A percentile compares a stretch with the other conserved stretches of the same genome.
These are phyloP conservation scores for Crithidia bombi DNA, from an alignment of 208 protist genomes.

Conservation along the genomic window DNA sequence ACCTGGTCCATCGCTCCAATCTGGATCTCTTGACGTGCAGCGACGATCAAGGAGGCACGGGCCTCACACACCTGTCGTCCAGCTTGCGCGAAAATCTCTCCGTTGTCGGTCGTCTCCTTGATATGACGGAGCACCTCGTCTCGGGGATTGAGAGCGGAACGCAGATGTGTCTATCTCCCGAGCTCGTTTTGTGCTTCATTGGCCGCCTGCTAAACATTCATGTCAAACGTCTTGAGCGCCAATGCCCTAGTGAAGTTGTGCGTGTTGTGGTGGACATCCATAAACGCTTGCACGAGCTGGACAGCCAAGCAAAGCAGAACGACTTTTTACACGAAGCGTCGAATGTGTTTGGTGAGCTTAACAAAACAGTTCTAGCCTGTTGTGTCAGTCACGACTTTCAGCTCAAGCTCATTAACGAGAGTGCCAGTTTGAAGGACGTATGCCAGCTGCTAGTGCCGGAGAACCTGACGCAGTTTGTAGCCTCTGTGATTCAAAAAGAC, in stretches of 20 bases:
- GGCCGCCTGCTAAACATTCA: slow-evolving; percentile 70
- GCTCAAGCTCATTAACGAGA: slow-evolving; percentile 75
- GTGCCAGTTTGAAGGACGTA: slow-evolving; percentile 64
- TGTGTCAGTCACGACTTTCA: slow-evolving; percentile 88
- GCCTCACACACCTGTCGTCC: slow-evolving; percentile 22
- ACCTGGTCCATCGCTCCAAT: slow-evolving; percentile 35
- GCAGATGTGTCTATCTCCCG: slow-evolving; percentile 22
- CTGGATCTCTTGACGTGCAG: slow-evolving; percentile 25
- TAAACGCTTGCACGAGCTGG: slow-evolving; percentile 40
- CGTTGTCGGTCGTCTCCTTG: slow-evolving; percentile 35
- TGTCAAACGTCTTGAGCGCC: slow-evolving; percentile 58
- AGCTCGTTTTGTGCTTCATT: slow-evolving; percentile 68
- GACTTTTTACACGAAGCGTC: slow-evolving; percentile 49
- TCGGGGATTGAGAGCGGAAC: slow-evolving; percentile 12
- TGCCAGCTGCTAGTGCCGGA: slow-evolving; percentile 64
- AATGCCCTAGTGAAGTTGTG: slow-evolving; percentile 64
- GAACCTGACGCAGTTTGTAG: slow-evolving; percentile 65
- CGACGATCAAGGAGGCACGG: slow-evolving; percentile 9
- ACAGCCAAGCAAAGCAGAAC: slow-evolving; percentile 13
- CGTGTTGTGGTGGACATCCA: slow-evolving; percentile 55
- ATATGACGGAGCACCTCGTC: slow-evolving; percentile 33
- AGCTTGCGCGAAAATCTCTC: slow-evolving; percentile 31
- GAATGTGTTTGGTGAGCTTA: slow-evolving; percentile 62
- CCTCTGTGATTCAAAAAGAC: slow-evolving; percentile 71
- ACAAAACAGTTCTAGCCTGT: slow-evolving; percentile 67